A percentile compares a stretch with the other conserved stretches of the same genome.
These are phyloP conservation scores for Kodamaea suecica DNA, from an alignment of 1,139 yeast genomes.

Conservation along the genomic window DNA sequence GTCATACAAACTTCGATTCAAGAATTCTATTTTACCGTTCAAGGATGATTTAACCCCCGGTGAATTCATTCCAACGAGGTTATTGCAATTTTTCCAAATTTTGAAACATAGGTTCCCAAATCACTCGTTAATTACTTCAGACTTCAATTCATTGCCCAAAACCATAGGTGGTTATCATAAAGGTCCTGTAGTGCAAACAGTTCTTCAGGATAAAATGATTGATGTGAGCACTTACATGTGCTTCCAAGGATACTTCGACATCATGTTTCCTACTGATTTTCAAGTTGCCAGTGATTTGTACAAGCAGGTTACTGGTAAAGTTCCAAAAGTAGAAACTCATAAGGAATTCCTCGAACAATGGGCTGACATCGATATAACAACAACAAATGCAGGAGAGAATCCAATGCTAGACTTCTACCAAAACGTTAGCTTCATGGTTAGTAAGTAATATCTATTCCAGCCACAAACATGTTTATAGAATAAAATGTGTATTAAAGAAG, in stretches of 20 bases:
- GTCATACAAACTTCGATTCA: slow-evolving; percentile 25
- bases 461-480: no score
- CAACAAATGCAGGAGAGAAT: slow-evolving; percentile 75
- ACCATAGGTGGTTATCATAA: slow-evolving; percentile 60
- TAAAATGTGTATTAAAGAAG: neutral
- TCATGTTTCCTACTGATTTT: slow-evolving; percentile 85
- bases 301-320: slow-evolving; percentile 60
- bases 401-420: slow-evolving; percentile 82
- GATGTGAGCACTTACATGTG: slow-evolving; percentile 76
- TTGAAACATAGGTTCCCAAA: slow-evolving; percentile 68
- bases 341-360: slow-evolving; percentile 63
- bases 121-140: slow-evolving; percentile 70
- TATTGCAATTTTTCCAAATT: slow-evolving; percentile 63
- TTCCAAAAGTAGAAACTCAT: slow-evolving; percentile 56
- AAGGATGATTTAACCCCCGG: slow-evolving; percentile 69
- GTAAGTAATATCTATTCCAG: no score
- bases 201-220: slow-evolving; percentile 63
- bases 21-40: slow-evolving; percentile 49
- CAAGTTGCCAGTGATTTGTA: slow-evolving; percentile 60
- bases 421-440: slow-evolving; percentile 72
- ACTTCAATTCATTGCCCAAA: slow-evolving; percentile 65
- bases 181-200: slow-evolving; percentile 83
- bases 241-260: slow-evolving; percentile 80
- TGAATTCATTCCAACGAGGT: slow-evolving; percentile 78
- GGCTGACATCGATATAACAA: slow-evolving; percentile 69